Evolutionary conservation across 2,329 filamentous ascomycete species (phyloP), one percentile per base, ranked within the genome.

Genomic region (Diplocarpon rosae): DNA sequence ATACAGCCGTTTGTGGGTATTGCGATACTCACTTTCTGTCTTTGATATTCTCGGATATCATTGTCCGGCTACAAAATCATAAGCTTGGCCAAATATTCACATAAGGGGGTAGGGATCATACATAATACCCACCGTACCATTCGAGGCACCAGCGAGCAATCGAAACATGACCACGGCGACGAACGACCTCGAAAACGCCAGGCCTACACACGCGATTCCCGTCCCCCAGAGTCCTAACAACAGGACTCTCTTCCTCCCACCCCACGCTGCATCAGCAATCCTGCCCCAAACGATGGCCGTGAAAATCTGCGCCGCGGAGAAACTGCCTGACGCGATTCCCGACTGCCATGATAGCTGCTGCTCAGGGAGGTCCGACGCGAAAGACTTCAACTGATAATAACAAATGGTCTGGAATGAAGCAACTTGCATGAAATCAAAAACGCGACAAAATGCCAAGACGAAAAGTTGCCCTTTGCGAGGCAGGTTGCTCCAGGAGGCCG

Each of bases 361-460:
- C 63, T 31, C 49, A 28, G n/a, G 52, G 38, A 24, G 49, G 35
- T 20, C 62, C 51, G 45, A 29, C 36, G 43, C 46, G 47, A 84
- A 83, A 0, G 76, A 83, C 45, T 74, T 73, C 13, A 85, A 72
- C 58, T 83, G 79, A 61, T 82, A 83, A 65, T 80, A 85, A 60
- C 85, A 72, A 59, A 85, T 85, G 1, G 78, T 72, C 39, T 78
- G 32, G 10, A 40, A 40, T 35, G 39, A 42, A 12, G 39, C 39
- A 29, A 42, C 39, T 15, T 42, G 39, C 39, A 42, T 35, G 32
- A 42, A 42, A 32, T 42, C 39, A 32, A 42, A 28, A 36, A 42
- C 31, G 20, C 39, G 39, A 24, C 39, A 42, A 20, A 42, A 30
- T 8, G 32, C 31, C 31, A 42, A 32, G 17, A 42, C 32, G 13